These are phyloP conservation scores for Candida piceae DNA, from an alignment of 805 yeast genomes.

Conservation along the genomic window DNA sequence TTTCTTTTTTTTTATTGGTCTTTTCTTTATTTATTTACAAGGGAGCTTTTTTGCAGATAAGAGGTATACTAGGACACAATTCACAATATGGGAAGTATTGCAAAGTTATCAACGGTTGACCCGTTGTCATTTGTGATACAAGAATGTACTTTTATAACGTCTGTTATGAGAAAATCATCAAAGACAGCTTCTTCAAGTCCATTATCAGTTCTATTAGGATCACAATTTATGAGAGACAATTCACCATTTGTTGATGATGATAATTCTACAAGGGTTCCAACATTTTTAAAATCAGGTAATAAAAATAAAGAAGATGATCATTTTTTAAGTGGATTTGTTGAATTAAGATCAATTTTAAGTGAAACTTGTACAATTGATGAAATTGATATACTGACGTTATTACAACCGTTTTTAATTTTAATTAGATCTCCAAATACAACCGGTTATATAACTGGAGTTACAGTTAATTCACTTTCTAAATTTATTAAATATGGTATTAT, in stretches of 20 bases:
- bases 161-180: conserved; percentile 85
- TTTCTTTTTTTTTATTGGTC: no score
- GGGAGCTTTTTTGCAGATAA: no score
- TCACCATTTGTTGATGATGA: conserved; percentile 28
- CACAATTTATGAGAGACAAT: conserved; percentile 32
- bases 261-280: conserved; percentile 20
- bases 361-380: conserved; percentile 46
- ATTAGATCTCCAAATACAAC: conserved; percentile 81
- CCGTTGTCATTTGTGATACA: conserved; percentile 79
- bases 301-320: conserved; percentile 42
- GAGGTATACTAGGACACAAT: no score
- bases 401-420: conserved; percentile 83
- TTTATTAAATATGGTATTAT: conserved; percentile 68
- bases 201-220: conserved; percentile 80
- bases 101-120: conserved; percentile 44
- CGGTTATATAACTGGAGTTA: conserved; percentile 78
- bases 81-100: background rate
- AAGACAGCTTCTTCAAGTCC: conserved; percentile 57
- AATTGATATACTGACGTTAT: conserved; percentile 65
- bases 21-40: no score
- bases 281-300: conserved; percentile 22
- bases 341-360: conserved; percentile 64
- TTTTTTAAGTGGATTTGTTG: conserved; percentile 72
- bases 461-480: conserved; percentile 70
- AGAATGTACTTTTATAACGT: conserved; percentile 80